Evolutionary conservation across 495 filamentous ascomycete species (phyloP), one percentile per base, ranked within the genome.

Genomic region (Parathielavia appendiculata): DNA sequence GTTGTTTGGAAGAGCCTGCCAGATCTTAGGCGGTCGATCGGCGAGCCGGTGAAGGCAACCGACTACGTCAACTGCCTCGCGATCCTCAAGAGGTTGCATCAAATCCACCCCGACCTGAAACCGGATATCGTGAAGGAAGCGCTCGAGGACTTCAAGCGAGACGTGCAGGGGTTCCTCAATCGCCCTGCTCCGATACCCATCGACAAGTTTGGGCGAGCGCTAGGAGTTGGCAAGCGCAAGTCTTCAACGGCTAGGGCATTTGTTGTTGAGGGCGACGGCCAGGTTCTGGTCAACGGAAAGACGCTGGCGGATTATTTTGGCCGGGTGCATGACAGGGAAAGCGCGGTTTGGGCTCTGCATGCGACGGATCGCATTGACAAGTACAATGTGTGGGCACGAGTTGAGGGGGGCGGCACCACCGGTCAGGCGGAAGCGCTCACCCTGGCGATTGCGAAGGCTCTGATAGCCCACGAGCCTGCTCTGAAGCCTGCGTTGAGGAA

Each of bases 401-500:
- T 91, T 4, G 77, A 74, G 40, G 93, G 93, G 38, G 93, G 93
- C 56, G 93, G 93, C 62, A 85, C 84, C 23, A 99, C 93, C 11
- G 93, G 93, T 4, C 93, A 99, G 74, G 95, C 93, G 11, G 93
- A 97, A 75, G 91, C 93, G 23, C 82, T 96, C 61, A 95, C 95
- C 52, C 74, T 99, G 78, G 93, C 87, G n/a, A 80, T 95, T 70
- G 88, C 87, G 45, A 91, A 91, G 66, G 93, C 89, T 16, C 74
- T 99, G 74, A 66, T 95, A 71, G 83, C 90, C 55, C 92, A 97
- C 64, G 92, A 97, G 75, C 92, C 92, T 43, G 85, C 79, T 12
- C 74, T 99, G 75, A 97, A 96, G 76, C 85, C 90, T 11, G 81
- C 87, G 48, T 75, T 99, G 65, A 81, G 93, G 69, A 84, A 87